phyloP scores from a whole-genome alignment of 805 yeast species.

The Tetrapisispora nanseiensis region DNA sequence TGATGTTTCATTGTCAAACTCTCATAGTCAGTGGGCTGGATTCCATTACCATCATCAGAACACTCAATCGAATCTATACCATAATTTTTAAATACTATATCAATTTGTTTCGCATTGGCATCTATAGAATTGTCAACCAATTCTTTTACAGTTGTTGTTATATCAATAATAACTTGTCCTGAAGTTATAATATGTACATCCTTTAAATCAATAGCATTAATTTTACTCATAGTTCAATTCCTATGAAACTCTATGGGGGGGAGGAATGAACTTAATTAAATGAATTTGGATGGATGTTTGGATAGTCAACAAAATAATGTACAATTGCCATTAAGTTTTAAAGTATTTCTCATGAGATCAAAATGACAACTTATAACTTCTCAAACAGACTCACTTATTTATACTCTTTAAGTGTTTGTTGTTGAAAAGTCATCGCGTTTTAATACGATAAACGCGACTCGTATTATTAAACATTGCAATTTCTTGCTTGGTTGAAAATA shows the following conservation, averaged over 20 bases:
- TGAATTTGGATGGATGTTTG: no score
- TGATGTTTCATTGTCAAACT: constrained; percentile 49
- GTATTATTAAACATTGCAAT: background rate
- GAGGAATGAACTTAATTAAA: no score
- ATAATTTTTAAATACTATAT: constrained; percentile 55
- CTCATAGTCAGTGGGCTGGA: constrained; percentile 41
- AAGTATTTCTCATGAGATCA: no score
- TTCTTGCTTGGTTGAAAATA: background rate
- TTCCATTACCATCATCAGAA: constrained; percentile 61
- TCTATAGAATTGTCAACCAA: constrained; percentile 81
- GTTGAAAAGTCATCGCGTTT: constrained; percentile 1
- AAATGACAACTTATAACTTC: no score
- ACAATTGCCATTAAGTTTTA: no score
- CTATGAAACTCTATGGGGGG: background rate
- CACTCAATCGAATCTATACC: constrained; percentile 68
- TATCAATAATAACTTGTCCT: constrained; percentile 83
- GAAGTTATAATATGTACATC: constrained; percentile 78
- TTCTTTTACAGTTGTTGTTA: constrained; percentile 73
- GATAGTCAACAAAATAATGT: no score
- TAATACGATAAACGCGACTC: background rate
- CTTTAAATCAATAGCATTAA: constrained; percentile 32
- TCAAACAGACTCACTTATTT: no score
- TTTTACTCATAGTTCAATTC: constrained; percentile 10
- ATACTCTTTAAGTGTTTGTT: no score
- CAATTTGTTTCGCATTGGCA: constrained; percentile 60